These are phyloP conservation scores for Hymenoscyphus albidus DNA, from an alignment of 2,329 filamentous ascomycete genomes.

Conservation along the genomic window DNA sequence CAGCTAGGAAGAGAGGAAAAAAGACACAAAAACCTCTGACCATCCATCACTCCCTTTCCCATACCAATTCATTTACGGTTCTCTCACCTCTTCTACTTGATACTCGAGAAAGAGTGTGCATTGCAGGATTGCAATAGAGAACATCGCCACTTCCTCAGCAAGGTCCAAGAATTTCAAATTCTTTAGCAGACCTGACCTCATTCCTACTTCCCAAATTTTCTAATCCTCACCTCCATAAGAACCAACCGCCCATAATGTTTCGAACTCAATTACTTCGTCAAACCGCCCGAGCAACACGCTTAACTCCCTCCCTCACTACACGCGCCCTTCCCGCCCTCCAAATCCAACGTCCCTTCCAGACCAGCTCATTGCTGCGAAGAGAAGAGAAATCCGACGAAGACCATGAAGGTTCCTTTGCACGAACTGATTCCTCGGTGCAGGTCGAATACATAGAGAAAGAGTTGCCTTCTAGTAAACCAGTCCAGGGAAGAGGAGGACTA, in stretches of 20 bases:
- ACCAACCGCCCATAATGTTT: slow-evolving; percentile 25
- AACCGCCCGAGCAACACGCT: slow-evolving; percentile 26
- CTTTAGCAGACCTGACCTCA: not conserved
- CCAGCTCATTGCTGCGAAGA: slow-evolving; percentile 18
- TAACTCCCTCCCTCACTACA: slow-evolving; percentile 18
- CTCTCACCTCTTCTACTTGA: not conserved
- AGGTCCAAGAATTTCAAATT: not conserved
- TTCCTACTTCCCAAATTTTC: not conserved
- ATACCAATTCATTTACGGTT: slow-evolving; percentile 1
- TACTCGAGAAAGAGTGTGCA: not conserved
- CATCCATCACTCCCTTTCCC: not conserved
- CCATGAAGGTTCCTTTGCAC: slow-evolving; percentile 52
- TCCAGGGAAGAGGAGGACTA: slow-evolving; percentile 72
- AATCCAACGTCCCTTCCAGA: slow-evolving; percentile 24
- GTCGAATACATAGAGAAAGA: slow-evolving; percentile 75
- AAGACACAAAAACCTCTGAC: not conserved
- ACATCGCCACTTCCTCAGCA: not conserved
- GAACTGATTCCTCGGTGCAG: slow-evolving; percentile 73
- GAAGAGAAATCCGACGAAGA: slow-evolving; percentile 27
- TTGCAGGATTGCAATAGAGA: not conserved
- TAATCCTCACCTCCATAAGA: not conserved
- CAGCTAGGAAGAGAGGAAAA: not conserved
- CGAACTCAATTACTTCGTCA: slow-evolving; percentile 31
- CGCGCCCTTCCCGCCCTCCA: slow-evolving; percentile 14
- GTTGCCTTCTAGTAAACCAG: slow-evolving; percentile 65